Conservation (phyloP, 2,329 filamentous ascomycete genomes). For the Aspergillus quadricinctus region DNA sequence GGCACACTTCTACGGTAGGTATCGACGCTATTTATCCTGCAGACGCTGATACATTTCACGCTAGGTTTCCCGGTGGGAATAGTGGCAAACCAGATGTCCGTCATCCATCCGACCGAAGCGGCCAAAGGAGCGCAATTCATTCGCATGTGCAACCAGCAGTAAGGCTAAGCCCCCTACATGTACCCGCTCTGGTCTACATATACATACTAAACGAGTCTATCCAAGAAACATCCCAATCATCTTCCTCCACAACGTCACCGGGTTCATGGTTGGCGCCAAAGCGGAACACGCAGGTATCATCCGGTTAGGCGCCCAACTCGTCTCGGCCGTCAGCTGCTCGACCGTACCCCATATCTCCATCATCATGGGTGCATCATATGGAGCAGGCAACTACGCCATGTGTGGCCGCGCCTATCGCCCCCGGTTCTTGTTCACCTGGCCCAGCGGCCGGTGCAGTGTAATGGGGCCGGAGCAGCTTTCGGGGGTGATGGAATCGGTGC, state of each 20-base stretch:
- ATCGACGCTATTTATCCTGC: not conserved
- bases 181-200: no score
- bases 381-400: conserved; percentile 47
- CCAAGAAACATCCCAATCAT: conserved; percentile 36
- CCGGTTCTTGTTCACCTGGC: conserved; percentile 43
- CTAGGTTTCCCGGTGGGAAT: conserved; percentile 36
- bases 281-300: conserved; percentile 44
- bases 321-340: conserved; percentile 43
- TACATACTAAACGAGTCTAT: not conserved
- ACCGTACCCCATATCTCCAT: conserved; percentile 44
- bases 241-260: conserved; percentile 47
- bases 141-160: conserved; percentile 43
- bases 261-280: conserved; percentile 47
- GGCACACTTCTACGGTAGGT: conserved; percentile 36
- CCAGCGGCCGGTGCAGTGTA: conserved; percentile 37
- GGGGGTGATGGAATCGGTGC: conserved; percentile 38
- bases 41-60: not conserved
- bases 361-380: conserved; percentile 44
- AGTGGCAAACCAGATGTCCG: conserved; percentile 39
- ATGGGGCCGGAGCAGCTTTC: conserved; percentile 41
- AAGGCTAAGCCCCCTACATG: conserved; percentile 5
- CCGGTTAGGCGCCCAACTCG: conserved; percentile 43
- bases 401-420: conserved; percentile 42
- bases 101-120: conserved; percentile 41
- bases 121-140: conserved; percentile 43